These are phyloP conservation scores for Coffea canephora DNA, from an alignment of 257 asterid genomes.

Conservation along the genomic window DNA sequence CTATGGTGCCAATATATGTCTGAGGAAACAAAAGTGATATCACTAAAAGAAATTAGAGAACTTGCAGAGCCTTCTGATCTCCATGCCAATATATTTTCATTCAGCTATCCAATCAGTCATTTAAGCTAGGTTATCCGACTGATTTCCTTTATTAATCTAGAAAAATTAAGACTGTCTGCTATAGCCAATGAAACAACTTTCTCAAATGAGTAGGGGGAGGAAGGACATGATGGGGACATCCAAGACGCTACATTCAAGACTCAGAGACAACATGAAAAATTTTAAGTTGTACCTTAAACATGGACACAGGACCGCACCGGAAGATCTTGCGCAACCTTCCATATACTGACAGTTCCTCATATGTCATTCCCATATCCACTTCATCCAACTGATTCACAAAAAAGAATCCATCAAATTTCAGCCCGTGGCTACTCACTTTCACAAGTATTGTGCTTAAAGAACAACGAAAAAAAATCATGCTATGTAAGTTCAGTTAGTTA, in stretches of 20 bases:
- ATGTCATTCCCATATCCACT: conserved; percentile 98
- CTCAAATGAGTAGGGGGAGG: not conserved
- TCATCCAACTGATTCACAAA: conserved; percentile 72
- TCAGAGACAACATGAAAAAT: not conserved
- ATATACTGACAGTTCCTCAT: conserved; percentile 85
- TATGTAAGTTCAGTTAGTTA: not conserved
- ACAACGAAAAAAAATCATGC: not conserved
- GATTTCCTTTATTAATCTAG: not conserved
- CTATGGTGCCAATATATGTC: too few relatives aligned
- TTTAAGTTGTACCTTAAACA: conserved; percentile 73
- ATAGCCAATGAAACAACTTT: not conserved
- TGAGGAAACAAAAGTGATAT: too few relatives aligned
- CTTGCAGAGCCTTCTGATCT: too few relatives aligned
- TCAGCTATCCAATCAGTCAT: too few relatives aligned
- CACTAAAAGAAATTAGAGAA: too few relatives aligned
- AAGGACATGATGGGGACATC: not conserved
- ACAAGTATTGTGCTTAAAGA: not conserved
- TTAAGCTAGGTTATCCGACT: too few relatives aligned
- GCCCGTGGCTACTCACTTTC: conserved; percentile 1
- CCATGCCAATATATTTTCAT: too few relatives aligned
- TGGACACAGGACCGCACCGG: conserved; percentile 94
- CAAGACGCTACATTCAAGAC: not conserved
- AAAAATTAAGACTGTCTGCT: not conserved
- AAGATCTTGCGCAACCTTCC: conserved; percentile 93
- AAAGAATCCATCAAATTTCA: conserved; percentile 19